phyloP scores from a whole-genome alignment of 1,284 basidiomycete species.

The Ganoderma leucocontextum region DNA sequence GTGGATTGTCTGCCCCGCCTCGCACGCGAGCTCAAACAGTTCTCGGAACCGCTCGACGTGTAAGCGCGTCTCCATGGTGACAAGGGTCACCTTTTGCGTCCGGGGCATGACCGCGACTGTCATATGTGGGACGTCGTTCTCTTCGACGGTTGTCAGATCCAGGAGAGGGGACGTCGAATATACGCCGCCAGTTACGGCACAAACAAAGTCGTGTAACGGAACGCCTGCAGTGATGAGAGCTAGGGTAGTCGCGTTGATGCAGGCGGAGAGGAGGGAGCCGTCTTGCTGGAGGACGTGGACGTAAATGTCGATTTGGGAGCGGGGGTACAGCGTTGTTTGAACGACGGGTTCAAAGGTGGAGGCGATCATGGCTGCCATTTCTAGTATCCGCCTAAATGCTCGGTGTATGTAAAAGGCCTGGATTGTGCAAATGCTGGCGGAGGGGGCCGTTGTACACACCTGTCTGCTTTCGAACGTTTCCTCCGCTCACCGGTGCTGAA shows the following conservation, averaged over 20 bases:
- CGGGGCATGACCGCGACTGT: constrained; percentile 91
- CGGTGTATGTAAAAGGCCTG: constrained; percentile 20
- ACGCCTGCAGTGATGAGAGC: constrained; percentile 93
- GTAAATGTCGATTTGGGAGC: constrained; percentile 93
- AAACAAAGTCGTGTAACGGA: constrained; percentile 90
- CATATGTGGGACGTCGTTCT: constrained; percentile 88
- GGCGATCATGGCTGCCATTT: constrained; percentile 88
- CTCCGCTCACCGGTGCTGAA: constrained; percentile 88
- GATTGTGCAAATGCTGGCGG: not conserved
- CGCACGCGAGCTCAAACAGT: constrained; percentile 81
- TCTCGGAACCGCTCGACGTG: constrained; percentile 94
- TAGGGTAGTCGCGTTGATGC: constrained; percentile 94
- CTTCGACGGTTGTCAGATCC: constrained; percentile 90
- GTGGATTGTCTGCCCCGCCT: constrained; percentile 83
- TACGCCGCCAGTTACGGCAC: constrained; percentile 84
- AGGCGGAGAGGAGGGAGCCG: constrained; percentile 91
- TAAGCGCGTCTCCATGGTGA: constrained; percentile 94
- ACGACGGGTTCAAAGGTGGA: constrained; percentile 97
- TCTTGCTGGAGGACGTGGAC: constrained; percentile 94
- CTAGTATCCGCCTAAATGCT: constrained; percentile 79
- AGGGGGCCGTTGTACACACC: constrained; percentile 62
- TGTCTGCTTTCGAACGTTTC: constrained; percentile 84
- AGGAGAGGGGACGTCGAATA: constrained; percentile 82
- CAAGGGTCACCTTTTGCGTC: constrained; percentile 84
- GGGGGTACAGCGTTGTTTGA: constrained; percentile 90